These are phyloP conservation scores for Penicillium sp. DNA, from an alignment of 2,329 filamentous ascomycete genomes.

Conservation along the genomic window DNA sequence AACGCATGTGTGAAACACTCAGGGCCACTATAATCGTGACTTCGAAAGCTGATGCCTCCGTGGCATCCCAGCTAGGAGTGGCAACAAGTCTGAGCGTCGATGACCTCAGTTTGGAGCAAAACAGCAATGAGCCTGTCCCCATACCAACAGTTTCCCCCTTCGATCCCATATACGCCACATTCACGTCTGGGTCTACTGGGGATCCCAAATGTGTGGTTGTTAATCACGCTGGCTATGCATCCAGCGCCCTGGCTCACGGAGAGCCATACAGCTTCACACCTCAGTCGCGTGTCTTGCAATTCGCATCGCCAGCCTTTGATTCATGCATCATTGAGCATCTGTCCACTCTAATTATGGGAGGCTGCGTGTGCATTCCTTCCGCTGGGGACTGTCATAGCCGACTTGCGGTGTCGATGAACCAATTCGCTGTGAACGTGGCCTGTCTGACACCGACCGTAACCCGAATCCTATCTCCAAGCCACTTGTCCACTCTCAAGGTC, in stretches of 20 bases:
- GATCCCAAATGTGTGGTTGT: slow-evolving; percentile 7
- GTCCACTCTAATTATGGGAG: slow-evolving; percentile 14
- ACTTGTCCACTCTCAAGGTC: background rate
- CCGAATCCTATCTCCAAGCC: background rate
- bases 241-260: slow-evolving; percentile 11
- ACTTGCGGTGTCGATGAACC: slow-evolving; percentile 49
- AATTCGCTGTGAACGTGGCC: slow-evolving; percentile 24
- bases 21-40: background rate
- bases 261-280: slow-evolving; percentile 12
- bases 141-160: too few species aligned
- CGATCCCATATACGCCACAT: slow-evolving; percentile 56
- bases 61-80: too few species aligned
- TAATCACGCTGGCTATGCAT: slow-evolving; percentile 6
- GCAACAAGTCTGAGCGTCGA: too few species aligned
- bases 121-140: too few species aligned
- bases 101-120: too few species aligned
- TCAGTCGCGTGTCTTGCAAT: slow-evolving; percentile 8
- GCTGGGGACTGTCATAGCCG: slow-evolving; percentile 30
- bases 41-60: background rate
- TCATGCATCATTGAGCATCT: slow-evolving; percentile 12
- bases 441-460: background rate
- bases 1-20: background rate
- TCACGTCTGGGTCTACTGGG: slow-evolving; percentile 51
- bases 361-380: slow-evolving; percentile 18
- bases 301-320: slow-evolving; percentile 9